These are phyloP conservation scores for Trichosporon sp. DNA, from an alignment of 1,284 basidiomycete species.

Conservation along the genomic window DNA sequence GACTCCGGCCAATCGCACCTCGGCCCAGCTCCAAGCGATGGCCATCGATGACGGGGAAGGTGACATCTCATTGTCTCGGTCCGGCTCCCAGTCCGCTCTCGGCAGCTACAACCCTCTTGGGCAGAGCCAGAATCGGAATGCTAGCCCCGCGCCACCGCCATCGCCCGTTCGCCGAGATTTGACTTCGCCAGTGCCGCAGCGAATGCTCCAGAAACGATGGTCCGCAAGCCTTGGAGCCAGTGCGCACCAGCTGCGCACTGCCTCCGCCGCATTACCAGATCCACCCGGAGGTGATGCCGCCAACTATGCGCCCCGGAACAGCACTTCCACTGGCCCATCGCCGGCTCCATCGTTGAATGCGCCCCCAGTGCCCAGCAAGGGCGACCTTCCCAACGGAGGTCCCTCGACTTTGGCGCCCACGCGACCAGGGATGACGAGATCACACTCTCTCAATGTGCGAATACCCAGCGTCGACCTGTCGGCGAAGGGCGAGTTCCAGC, in stretches of 20 bases:
- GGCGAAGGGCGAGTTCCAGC: not conserved
- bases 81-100: not conserved
- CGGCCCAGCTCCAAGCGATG: not conserved
- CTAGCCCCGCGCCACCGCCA: not conserved
- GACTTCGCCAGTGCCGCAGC: not conserved
- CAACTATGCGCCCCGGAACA: not conserved
- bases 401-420: not conserved
- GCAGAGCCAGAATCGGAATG: not conserved
- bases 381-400: not conserved
- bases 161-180: not conserved
- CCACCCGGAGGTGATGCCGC: not conserved
- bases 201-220: not conserved
- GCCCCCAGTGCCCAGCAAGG: not conserved
- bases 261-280: not conserved
- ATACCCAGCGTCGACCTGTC: conserved; percentile 12
- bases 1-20: not conserved
- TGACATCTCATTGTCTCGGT: not conserved
- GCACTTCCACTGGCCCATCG: not conserved
- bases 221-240: not conserved
- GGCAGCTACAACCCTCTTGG: not conserved
- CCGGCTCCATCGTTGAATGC: not conserved
- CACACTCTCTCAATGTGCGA: conserved; percentile 14
- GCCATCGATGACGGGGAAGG: not conserved
- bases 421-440: conserved; percentile 4
- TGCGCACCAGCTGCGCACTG: not conserved